A percentile compares a stretch with the other conserved stretches of the same genome.
Conservation (phyloP, 2,329 filamentous ascomycete genomes). For the Bertia moriformis region DNA sequence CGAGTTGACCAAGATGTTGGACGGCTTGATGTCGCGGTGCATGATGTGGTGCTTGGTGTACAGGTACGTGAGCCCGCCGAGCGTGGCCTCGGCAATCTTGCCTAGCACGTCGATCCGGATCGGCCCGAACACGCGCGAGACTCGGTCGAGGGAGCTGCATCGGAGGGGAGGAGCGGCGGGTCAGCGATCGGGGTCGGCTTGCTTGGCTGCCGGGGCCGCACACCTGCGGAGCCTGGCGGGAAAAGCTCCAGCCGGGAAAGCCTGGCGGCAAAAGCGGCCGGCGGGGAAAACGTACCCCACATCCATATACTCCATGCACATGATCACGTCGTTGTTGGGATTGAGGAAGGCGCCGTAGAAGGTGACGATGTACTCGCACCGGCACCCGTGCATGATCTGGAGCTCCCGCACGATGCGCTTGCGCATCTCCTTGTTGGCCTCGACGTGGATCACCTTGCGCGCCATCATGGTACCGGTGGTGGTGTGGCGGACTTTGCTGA, state of each 20-base stretch:
- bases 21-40: constrained; percentile 97
- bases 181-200: too few species aligned
- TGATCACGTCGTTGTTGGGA: constrained; percentile 91
- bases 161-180: too few species aligned
- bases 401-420: constrained; percentile 94
- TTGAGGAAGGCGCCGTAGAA: constrained; percentile 97
- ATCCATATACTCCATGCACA: constrained; percentile 99
- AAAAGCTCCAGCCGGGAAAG: not conserved
- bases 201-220: not conserved
- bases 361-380: constrained; percentile 89
- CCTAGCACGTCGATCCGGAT: constrained; percentile 90
- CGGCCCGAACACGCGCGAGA: constrained; percentile 88
- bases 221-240: not conserved
- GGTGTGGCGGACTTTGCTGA: constrained; percentile 93
- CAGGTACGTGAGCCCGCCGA: constrained; percentile 85
- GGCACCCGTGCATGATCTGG: constrained; percentile 96
- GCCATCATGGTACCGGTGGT: constrained; percentile 95
- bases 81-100: constrained; percentile 90
- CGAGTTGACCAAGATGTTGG: constrained; percentile 92
- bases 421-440: constrained; percentile 91
- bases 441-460: constrained; percentile 96
- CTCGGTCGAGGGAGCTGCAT: constrained; percentile 74
- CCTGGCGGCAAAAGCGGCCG: too few species aligned
- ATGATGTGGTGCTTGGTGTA: constrained; percentile 95
- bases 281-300: constrained; percentile 60